Evolutionary conservation across 2,329 filamentous ascomycete species (phyloP).

Genomic region (Fusarium scirpi): DNA sequence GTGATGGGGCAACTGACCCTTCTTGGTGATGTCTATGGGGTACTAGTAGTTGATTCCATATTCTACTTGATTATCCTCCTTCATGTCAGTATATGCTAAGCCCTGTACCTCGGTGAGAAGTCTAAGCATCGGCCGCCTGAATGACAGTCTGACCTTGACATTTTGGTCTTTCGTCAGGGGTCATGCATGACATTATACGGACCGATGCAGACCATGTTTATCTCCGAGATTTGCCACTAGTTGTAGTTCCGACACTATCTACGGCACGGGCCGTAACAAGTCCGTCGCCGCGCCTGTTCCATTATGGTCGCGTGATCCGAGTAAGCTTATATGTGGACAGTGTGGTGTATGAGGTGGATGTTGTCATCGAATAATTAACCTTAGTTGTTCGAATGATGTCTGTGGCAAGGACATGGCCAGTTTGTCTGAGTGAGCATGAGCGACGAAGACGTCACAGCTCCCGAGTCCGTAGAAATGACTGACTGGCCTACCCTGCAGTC

Average conservation of each 20-base stretch:
- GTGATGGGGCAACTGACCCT: not conserved
- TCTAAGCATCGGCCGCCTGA: not conserved
- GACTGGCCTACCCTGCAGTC: not conserved
- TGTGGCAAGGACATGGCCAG: not conserved
- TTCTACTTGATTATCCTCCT: not conserved
- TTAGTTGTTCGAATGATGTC: too few species aligned
- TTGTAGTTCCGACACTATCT: not conserved
- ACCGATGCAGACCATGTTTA: not conserved
- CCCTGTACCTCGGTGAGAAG: not conserved
- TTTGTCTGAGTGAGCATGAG: not conserved
- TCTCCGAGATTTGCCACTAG: not conserved
- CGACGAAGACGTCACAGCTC: not conserved
- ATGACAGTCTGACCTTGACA: not conserved
- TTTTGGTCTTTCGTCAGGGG: not conserved
- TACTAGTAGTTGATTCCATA: slow-evolving; percentile 5
- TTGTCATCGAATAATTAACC: not conserved
- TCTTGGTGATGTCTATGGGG: not conserved
- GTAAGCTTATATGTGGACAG: not conserved
- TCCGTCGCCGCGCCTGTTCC: not conserved
- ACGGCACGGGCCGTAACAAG: not conserved
- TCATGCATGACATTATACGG: slow-evolving; percentile 2
- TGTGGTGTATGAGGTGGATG: not conserved
- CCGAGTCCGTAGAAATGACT: not conserved
- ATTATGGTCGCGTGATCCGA: not conserved
- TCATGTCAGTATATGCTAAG: not conserved